Evolutionary conservation across 2,329 filamentous ascomycete genomes (phyloP).

Genomic region (Nothophoma quercina): DNA sequence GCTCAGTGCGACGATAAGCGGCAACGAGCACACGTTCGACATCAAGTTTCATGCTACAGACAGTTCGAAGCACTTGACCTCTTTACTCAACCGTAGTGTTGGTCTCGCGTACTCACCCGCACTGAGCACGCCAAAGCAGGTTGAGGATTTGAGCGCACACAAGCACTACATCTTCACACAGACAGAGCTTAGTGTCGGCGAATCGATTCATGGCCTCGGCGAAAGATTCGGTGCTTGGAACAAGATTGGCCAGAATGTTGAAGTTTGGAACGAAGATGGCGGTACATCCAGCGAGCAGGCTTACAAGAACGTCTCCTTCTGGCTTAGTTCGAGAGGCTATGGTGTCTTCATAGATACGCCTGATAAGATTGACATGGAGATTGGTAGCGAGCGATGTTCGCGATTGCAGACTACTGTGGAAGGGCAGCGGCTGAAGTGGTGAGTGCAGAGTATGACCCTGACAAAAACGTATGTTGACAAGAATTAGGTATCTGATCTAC

Average conservation of each 20-base stretch:
- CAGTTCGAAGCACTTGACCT: constrained; percentile 61
- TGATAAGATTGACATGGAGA: constrained; percentile 73
- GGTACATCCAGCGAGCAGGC: constrained; percentile 74
- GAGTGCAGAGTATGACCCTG: not conserved
- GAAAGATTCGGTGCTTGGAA: constrained; percentile 80
- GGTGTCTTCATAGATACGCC: constrained; percentile 78
- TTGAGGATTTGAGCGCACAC: constrained; percentile 58
- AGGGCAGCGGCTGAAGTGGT: constrained; percentile 73
- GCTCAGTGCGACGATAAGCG: constrained; percentile 61
- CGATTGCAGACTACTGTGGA: constrained; percentile 74
- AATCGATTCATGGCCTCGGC: constrained; percentile 76
- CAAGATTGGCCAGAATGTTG: constrained; percentile 75
- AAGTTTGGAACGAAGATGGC: constrained; percentile 68
- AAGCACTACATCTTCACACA: constrained; percentile 57
- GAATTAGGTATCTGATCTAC: constrained; percentile 68
- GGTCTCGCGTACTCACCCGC: constrained; percentile 65
- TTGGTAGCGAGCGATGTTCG: constrained; percentile 76
- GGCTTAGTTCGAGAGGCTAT: constrained; percentile 75
- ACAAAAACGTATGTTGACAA: not conserved
- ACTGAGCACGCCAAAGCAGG: constrained; percentile 61
- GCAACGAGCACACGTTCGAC: constrained; percentile 60
- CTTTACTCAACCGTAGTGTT: constrained; percentile 63
- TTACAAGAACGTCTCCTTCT: constrained; percentile 76
- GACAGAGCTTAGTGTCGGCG: constrained; percentile 59
- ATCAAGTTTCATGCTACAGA: constrained; percentile 63